These are phyloP conservation scores for Aspergillus pseudoviridinutans DNA, from an alignment of 2,329 filamentous ascomycete genomes.

Conservation along the genomic window DNA sequence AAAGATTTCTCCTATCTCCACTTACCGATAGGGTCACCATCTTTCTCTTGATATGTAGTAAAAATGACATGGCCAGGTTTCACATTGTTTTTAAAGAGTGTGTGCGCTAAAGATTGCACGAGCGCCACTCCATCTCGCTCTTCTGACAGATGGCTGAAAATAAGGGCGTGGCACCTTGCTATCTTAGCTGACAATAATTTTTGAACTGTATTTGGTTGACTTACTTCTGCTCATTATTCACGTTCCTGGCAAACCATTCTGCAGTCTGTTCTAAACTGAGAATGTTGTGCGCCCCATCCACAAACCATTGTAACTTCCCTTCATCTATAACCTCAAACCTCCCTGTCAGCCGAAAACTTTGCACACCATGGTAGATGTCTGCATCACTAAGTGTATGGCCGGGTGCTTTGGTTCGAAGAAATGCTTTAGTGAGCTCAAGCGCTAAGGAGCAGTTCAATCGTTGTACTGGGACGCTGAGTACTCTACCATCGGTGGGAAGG, in stretches of 20 bases:
- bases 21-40: conserved; percentile 20
- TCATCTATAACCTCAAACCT: conserved; percentile 30
- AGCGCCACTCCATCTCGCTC: conserved; percentile 23
- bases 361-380: conserved; percentile 24
- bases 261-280: conserved; percentile 37
- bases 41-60: conserved; percentile 26
- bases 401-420: conserved; percentile 20
- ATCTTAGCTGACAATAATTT: background rate
- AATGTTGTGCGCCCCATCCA: conserved; percentile 44
- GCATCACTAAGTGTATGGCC: conserved; percentile 9
- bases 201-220: background rate
- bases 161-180: conserved; percentile 20
- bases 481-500: conserved; percentile 15
- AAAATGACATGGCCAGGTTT: conserved; percentile 26
- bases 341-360: conserved; percentile 29
- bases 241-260: conserved; percentile 35
- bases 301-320: conserved; percentile 30
- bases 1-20: background rate
- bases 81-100: conserved; percentile 14
- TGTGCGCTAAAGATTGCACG: conserved; percentile 16
- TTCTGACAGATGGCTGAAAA: conserved; percentile 32
- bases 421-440: conserved; percentile 18
- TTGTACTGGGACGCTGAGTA: conserved; percentile 25
- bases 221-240: conserved; percentile 5
- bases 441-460: conserved; percentile 32